phyloP scores from a whole-genome alignment of 106 monocot genomes.

The Apostasia shenzhenica region DNA sequence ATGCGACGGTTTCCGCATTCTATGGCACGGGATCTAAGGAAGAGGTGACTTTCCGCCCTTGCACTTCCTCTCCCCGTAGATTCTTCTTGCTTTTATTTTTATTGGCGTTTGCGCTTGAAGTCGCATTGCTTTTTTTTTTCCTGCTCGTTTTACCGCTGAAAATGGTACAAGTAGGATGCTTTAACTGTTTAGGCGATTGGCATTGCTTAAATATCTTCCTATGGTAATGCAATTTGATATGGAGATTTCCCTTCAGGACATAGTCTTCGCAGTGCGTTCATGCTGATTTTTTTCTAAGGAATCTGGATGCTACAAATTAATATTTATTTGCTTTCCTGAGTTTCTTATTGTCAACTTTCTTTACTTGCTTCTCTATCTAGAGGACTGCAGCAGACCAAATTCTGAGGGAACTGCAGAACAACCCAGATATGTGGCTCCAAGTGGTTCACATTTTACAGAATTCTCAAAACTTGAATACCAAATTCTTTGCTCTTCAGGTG shows the following conservation, averaged over 20 bases:
- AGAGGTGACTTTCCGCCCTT: conserved; percentile 46
- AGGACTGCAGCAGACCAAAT: conserved; percentile 89
- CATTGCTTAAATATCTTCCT: no score
- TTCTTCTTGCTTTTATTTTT: neutral
- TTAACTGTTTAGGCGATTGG: no score
- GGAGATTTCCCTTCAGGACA: no score
- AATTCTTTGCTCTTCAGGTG: conserved; percentile 97
- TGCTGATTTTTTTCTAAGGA: no score
- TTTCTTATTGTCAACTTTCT: no score
- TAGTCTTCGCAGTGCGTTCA: no score
- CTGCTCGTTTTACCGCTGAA: no score
- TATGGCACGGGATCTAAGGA: conserved; percentile 99
- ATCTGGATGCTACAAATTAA: no score
- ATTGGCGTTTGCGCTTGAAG: neutral
- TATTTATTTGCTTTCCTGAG: no score
- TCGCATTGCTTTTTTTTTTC: neutral
- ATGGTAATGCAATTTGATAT: no score
- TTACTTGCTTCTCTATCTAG: conserved; percentile 16
- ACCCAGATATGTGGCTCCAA: conserved; percentile 93
- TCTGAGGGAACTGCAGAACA: conserved; percentile 88
- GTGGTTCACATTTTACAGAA: conserved; percentile 96
- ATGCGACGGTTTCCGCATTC: conserved; percentile 93
- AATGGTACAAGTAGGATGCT: no score
- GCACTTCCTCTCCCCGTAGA: neutral
- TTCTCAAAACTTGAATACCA: conserved; percentile 86